Evolutionary conservation across 83 land plant genomes (phyloP).

Genomic region (Thuja plicata): DNA sequence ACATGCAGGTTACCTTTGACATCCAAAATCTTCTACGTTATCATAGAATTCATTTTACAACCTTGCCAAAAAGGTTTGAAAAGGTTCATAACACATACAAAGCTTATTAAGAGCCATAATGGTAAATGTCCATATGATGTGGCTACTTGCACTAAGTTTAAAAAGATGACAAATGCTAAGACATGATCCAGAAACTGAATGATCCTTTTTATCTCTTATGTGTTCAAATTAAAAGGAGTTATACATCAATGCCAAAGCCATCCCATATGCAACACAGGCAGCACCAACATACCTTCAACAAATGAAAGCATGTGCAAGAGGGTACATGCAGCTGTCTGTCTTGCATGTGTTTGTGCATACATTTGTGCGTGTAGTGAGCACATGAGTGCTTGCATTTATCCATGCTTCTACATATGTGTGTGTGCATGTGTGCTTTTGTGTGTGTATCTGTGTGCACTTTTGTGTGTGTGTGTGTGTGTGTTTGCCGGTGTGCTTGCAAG

Average conservation of each 20-base stretch:
- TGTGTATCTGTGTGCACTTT: not conserved
- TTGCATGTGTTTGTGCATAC: too few species aligned
- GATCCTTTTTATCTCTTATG: not conserved
- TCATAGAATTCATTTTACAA: not conserved
- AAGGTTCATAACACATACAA: not conserved
- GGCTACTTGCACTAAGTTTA: not conserved
- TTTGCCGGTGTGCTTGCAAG: not conserved
- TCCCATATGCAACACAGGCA: not conserved
- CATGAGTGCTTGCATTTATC: not conserved
- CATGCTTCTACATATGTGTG: not conserved
- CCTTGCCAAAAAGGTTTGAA: not conserved
- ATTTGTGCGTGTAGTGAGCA: not conserved
- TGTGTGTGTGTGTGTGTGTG: too few species aligned
- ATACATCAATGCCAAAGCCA: not conserved
- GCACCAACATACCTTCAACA: not conserved
- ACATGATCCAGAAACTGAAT: constrained; percentile 1
- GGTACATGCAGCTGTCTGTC: too few species aligned
- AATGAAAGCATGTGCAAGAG: not conserved
- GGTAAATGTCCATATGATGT: not conserved
- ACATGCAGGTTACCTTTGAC: not conserved
- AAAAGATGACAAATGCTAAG: not conserved
- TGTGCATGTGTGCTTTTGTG: not conserved
- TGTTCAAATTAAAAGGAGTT: not conserved
- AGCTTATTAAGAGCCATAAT: not conserved
- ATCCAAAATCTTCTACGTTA: not conserved